Conservation (phyloP, 345 rosid genomes). For the Eucalyptus curtisii region DNA sequence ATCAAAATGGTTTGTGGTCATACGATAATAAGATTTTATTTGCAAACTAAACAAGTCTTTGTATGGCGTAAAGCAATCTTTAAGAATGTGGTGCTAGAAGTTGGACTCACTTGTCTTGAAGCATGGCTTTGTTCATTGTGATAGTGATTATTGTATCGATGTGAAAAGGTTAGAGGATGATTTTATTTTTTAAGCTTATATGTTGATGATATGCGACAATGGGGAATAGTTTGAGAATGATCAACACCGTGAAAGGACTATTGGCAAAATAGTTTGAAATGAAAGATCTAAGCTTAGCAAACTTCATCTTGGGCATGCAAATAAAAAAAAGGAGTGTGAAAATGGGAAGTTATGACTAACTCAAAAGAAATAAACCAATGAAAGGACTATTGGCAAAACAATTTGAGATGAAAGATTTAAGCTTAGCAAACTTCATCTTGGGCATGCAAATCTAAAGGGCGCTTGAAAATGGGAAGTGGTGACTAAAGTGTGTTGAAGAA, state of each 20-base stretch:
- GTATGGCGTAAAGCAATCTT: background rate
- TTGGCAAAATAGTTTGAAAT: too few species aligned
- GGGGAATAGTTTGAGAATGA: background rate
- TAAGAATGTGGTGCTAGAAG: background rate
- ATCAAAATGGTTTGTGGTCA: background rate
- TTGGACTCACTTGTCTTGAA: background rate
- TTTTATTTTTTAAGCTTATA: background rate
- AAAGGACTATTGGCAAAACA: background rate
- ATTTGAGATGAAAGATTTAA: background rate
- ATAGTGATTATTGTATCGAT: too few species aligned
- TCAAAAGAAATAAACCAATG: too few species aligned
- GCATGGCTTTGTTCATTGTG: background rate
- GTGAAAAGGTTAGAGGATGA: background rate
- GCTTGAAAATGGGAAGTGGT: background rate
- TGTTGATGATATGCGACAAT: background rate
- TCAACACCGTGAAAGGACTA: background rate
- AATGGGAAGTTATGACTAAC: too few species aligned
- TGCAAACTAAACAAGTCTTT: background rate
- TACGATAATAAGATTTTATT: too few species aligned
- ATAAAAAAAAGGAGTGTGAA: too few species aligned
- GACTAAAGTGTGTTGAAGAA: background rate
- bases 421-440: background rate
- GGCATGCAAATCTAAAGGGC: background rate
- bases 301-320: too few species aligned
- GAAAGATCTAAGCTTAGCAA: too few species aligned